Evolutionary conservation across 1,139 yeast species (phyloP).

Genomic region (Suhomyces ambrosiae): DNA sequence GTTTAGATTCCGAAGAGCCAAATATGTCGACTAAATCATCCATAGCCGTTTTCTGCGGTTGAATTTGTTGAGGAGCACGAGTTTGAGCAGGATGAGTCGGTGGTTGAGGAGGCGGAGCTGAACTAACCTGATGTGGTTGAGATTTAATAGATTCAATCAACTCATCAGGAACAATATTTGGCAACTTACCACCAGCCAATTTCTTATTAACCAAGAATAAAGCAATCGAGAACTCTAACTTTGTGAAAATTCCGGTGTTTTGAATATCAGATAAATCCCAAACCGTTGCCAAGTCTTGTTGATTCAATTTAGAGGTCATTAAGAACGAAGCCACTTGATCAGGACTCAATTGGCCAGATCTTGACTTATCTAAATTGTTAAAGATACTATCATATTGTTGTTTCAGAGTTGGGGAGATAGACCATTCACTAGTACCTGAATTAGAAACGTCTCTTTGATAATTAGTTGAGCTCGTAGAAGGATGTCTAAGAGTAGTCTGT

Average conservation of each 20-base stretch:
- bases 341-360: constrained; percentile 67
- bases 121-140: constrained; percentile 19
- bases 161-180: constrained; percentile 63
- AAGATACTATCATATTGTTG: constrained; percentile 80
- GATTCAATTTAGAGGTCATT: constrained; percentile 83
- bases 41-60: constrained; percentile 54
- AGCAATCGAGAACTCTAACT: constrained; percentile 87
- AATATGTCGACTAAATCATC: constrained; percentile 69
- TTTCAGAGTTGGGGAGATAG: constrained; percentile 65
- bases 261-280: constrained; percentile 96
- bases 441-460: constrained; percentile 17
- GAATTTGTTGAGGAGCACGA: constrained; percentile 18
- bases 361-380: constrained; percentile 68
- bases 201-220: constrained; percentile 88
- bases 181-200: constrained; percentile 74
- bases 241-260: constrained; percentile 80
- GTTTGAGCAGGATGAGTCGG: constrained; percentile 22
- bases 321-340: constrained; percentile 86
- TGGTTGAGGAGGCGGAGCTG: constrained; percentile 15
- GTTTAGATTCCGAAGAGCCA: constrained; percentile 33
- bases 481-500: constrained; percentile 42
- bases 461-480: constrained; percentile 17
- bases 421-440: constrained; percentile 55
- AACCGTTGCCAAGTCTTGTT: constrained; percentile 80
- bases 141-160: constrained; percentile 41